phyloP scores from a whole-genome alignment of 1,284 basidiomycete genomes.

The Papiliotrema fonsecae region DNA sequence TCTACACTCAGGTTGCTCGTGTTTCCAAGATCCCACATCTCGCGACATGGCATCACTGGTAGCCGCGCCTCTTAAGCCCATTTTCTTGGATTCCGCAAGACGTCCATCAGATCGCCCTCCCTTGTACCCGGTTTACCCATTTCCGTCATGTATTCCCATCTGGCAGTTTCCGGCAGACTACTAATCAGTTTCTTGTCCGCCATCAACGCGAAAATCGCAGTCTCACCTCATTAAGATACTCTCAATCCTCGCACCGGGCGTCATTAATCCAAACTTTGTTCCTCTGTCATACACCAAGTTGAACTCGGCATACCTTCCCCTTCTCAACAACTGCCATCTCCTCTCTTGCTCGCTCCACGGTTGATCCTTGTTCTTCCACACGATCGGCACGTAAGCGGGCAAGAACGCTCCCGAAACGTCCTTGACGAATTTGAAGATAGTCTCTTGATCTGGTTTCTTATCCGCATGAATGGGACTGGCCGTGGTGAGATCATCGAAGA shows the following conservation, averaged over 20 bases:
- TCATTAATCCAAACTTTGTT: slow-evolving; percentile 73
- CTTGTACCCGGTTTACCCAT: slow-evolving; percentile 65
- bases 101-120: slow-evolving; percentile 65
- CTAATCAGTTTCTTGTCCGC: neutral
- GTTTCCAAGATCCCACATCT: no score
- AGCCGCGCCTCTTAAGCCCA: slow-evolving; percentile 63
- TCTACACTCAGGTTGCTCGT: no score
- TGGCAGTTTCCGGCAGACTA: slow-evolving; percentile 72
- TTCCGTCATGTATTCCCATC: slow-evolving; percentile 91
- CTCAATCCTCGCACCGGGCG: slow-evolving; percentile 86
- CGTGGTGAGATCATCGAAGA: slow-evolving; percentile 83
- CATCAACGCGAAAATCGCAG: slow-evolving; percentile 3
- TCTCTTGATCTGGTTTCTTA: slow-evolving; percentile 52
- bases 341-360: slow-evolving; percentile 61
- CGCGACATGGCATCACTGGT: no score
- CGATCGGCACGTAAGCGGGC: slow-evolving; percentile 82
- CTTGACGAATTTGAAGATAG: slow-evolving; percentile 71
- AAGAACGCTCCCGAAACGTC: slow-evolving; percentile 70
- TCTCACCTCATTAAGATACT: slow-evolving; percentile 76
- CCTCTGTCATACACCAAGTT: slow-evolving; percentile 78
- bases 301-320: slow-evolving; percentile 91
- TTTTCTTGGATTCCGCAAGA: slow-evolving; percentile 63
- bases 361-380: slow-evolving; percentile 56
- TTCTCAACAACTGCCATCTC: slow-evolving; percentile 82
- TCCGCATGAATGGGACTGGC: slow-evolving; percentile 32